Base-by-base conservation (phyloP, 1,284 basidiomycete species). In the Quambalaria eucalypti region DNA sequence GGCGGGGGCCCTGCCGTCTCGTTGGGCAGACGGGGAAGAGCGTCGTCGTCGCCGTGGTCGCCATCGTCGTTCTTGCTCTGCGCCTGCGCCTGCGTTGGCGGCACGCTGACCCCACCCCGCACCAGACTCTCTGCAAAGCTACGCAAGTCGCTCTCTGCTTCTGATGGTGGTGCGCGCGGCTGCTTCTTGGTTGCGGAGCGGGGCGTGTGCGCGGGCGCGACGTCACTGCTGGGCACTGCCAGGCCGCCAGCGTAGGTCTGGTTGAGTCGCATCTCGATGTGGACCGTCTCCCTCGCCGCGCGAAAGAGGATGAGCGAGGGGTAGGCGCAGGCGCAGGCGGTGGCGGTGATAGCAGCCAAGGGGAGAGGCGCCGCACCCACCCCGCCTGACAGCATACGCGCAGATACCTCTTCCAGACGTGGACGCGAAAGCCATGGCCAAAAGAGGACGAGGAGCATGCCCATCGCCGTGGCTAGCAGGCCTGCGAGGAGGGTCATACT, bases 361-460 rank as follows among this genome's bases (percentile, higher is more conserved):
- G 36, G 36, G 16, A 39, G 10, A 39, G 36, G 36, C 36, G 10
- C 16, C 10, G 4, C 4, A 4, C 10, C 36, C 5, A 4, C 10
- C 4, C 21, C 36, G 36, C 4, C 21, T 5, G 36, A 21, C 36
- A 10, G 16, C 4, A 10, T 14, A 4, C 16, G 36, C 16, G 4
- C 21, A 14, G 36, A 39, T 21, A 39, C 36, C 10, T 21, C 36
- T 39, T 21, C 36, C 3, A 39, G 36, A 5, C 36, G 3, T 39
- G 36, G 16, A 10, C 16, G 21, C 16, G 36, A 39, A 39, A 88
- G 79, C 79, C 87, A 89, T 0, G 88, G 87, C 0, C 83, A 69
- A 72, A 91, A 90, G 29, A 90, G 78, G 21, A 87, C 21, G 12
- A 82, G 48, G 71, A 90, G 87, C 2, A 87, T 82, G 19, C 79